Conservation (phyloP, 257 asterid genomes). For the Solanum virginianum region DNA sequence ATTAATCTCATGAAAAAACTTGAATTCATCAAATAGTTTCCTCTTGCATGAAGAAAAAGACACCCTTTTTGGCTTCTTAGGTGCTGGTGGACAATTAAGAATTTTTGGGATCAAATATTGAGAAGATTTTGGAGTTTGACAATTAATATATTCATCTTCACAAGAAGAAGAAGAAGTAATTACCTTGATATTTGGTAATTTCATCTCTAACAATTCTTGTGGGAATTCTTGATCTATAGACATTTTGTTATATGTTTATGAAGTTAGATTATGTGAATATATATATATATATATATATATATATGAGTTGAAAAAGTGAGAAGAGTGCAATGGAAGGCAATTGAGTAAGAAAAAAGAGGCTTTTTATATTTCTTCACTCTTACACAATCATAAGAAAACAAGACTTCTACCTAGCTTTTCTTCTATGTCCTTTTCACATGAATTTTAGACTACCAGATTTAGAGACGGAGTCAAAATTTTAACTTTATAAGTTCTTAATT, state of each 20-base stretch:
- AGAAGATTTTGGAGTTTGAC: constrained; percentile 42
- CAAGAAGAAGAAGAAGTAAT: neutral
- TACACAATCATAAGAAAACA: neutral
- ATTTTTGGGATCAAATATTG: constrained; percentile 29
- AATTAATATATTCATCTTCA: constrained; percentile 7
- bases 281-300: neutral
- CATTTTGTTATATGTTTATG: constrained; percentile 1
- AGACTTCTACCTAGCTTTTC: neutral
- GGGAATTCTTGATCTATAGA: constrained; percentile 36
- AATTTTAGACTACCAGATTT: neutral
- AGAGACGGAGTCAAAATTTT: fast-evolving
- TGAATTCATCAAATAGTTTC: constrained; percentile 16
- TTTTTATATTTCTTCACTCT: neutral
- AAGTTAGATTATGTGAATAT: neutral
- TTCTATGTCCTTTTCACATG: neutral
- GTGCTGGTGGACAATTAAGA: constrained; percentile 52
- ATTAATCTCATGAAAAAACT: constrained; percentile 19
- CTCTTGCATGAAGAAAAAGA: constrained; percentile 24
- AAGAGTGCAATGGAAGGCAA: neutral
- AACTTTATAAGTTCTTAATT: neutral
- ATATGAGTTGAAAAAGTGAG: neutral
- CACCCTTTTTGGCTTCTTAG: constrained; percentile 29
- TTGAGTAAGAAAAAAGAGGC: neutral
- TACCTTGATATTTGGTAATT: constrained; percentile 1
- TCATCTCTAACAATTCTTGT: neutral